Conservation (phyloP, 1,284 basidiomycete species). For the Microbotryum saponariae region DNA sequence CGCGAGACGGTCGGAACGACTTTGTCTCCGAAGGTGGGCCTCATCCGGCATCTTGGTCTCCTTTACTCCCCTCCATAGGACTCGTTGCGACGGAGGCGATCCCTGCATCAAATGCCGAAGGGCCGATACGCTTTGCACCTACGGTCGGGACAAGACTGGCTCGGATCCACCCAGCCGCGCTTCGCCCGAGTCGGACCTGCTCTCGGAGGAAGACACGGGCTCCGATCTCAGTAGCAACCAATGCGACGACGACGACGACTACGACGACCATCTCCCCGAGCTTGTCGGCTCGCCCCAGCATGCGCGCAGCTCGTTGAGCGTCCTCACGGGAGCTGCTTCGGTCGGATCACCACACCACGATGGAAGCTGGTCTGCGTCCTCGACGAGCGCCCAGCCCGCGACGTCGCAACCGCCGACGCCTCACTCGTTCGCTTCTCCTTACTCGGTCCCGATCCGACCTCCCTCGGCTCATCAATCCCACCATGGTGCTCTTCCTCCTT, state of each 20-base stretch:
- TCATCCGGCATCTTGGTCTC: neutral
- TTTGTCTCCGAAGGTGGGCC: neutral
- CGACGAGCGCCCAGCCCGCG: neutral
- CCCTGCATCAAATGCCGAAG: slow-evolving; percentile 28
- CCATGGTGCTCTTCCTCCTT: slow-evolving; percentile 7
- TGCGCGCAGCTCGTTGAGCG: neutral
- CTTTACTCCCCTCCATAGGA: neutral
- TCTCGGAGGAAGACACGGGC: slow-evolving; percentile 18
- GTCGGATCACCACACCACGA: neutral
- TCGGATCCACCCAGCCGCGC: slow-evolving; percentile 3
- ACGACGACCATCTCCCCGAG: slow-evolving; percentile 12
- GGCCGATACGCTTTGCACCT: slow-evolving; percentile 23
- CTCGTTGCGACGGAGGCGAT: slow-evolving; percentile 28
- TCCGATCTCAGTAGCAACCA: slow-evolving; percentile 6
- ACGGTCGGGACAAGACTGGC: slow-evolving; percentile 19
- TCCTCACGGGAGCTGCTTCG: neutral
- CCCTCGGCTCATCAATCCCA: neutral
- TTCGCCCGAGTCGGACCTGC: slow-evolving; percentile 7
- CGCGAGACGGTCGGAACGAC: rapidly evolving
- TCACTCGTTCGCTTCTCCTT: neutral
- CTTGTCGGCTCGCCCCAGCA: slow-evolving; percentile 9
- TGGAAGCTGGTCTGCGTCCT: too few relatives aligned
- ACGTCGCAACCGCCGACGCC: slow-evolving; percentile 1
- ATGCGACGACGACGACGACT: slow-evolving; percentile 9
- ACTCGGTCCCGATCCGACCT: slow-evolving; percentile 3